Evolutionary conservation across 176 grass and related monocot species (phyloP).

Genomic region (Rhynchospora breviuscula): DNA sequence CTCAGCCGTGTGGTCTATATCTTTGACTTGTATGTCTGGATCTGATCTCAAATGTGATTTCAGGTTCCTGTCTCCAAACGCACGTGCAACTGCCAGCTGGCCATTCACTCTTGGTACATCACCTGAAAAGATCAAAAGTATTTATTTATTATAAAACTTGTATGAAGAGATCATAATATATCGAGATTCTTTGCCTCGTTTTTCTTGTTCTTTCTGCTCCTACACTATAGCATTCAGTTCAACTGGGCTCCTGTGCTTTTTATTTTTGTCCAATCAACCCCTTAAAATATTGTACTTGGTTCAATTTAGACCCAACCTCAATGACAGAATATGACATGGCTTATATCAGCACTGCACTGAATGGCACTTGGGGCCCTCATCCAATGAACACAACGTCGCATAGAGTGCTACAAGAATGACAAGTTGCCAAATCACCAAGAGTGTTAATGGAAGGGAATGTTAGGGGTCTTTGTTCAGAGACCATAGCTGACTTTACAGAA

Average conservation of each 20-base stretch:
- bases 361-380: not conserved
- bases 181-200: too few species aligned
- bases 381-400: not conserved
- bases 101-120: constrained; percentile 82
- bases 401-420: too few species aligned
- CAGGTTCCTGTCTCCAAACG: constrained; percentile 75
- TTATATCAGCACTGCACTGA: too few species aligned
- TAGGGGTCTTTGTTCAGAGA: too few species aligned
- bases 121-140: constrained; percentile 39
- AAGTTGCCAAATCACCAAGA: too few species aligned
- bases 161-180: not conserved
- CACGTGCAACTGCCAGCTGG: constrained; percentile 74
- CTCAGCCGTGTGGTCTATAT: constrained; percentile 55
- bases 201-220: not conserved
- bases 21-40: constrained; percentile 51
- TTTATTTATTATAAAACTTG: not conserved
- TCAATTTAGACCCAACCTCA: too few species aligned
- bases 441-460: too few species aligned
- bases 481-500: too few species aligned
- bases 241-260: not conserved
- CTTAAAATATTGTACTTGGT: too few species aligned
- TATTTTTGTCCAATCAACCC: not conserved
- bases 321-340: too few species aligned
- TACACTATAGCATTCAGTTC: not conserved
- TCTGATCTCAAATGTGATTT: constrained; percentile 73